Evolutionary conservation across 345 rosid genomes (phyloP).

Genomic region (Cardamine chenopodiifolia): DNA sequence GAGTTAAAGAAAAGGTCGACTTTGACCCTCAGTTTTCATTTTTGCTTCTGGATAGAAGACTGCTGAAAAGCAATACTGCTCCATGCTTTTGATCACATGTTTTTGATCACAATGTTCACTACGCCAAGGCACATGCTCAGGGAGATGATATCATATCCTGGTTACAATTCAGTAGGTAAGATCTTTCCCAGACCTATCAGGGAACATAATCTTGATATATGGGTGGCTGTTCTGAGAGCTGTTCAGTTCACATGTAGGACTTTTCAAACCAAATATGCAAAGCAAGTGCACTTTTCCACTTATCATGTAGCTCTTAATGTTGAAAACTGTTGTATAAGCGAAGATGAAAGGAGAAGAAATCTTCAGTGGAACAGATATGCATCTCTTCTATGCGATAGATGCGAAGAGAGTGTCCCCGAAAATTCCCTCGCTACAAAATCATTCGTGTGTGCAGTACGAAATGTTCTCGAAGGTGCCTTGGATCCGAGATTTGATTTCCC

Average conservation of each 20-base stretch:
- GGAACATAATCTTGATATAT: constrained; percentile 25
- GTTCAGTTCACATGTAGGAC: constrained; percentile 31
- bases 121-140: constrained; percentile 15
- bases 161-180: constrained; percentile 22
- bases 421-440: not conserved
- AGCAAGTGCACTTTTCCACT: not conserved
- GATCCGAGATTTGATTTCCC: not conserved
- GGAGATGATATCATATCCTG: constrained; percentile 40
- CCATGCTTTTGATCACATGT: constrained; percentile 19
- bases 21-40: constrained; percentile 27
- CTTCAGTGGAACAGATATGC: constrained; percentile 32
- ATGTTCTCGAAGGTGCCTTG: constrained; percentile 22
- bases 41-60: constrained; percentile 37
- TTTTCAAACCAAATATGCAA: constrained; percentile 20
- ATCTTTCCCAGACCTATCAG: constrained; percentile 23
- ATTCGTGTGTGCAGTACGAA: constrained; percentile 19
- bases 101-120: not conserved
- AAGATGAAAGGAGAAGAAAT: constrained; percentile 21
- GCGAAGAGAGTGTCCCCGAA: not conserved
- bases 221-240: constrained; percentile 36
- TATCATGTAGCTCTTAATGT: constrained; percentile 8
- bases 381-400: constrained; percentile 29
- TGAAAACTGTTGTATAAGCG: not conserved
- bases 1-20: constrained; percentile 33
- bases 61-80: constrained; percentile 15